Base-by-base conservation (phyloP, 768 basidiomycete species). In the Lactifluus subvellereus region DNA sequence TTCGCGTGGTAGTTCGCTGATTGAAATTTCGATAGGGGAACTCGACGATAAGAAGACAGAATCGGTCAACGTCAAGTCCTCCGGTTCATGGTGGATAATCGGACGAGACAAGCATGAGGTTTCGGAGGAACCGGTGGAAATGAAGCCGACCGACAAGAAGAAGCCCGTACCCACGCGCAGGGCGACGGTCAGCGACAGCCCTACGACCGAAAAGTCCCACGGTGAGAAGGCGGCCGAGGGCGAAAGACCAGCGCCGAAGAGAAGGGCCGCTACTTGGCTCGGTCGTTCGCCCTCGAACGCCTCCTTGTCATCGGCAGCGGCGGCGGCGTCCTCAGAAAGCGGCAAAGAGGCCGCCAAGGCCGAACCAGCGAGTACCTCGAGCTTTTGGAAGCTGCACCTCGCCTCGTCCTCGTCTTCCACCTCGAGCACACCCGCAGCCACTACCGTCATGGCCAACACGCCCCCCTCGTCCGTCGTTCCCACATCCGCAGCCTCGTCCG, bases 1-100 rank as follows among this genome's bases (percentile, higher is more conserved):
- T 18, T n/a, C 27, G 27, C 27, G 27, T 27, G 27, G 27, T 49
- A 6, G 8, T 48, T 6, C 6, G 13, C 22, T 48, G 14, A 48
- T 38, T 61, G 55, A 54, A 20, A 3, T 20, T 45, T 20, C 32
- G 57, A 38, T 65, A 91, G 89, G 89, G 89, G 79, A 82, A 16
- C 84, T 91, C 48, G 88, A 90, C 62, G 66, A 74, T 4, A 71
- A 77, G 56, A 78, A 76, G 65, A 88, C 83, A 4, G 84, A 86
- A 68, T 75, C 85, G 0, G 82, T 88, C 62, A 82, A 84, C 64
- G 79, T 87, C 54, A 80, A 79, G 66, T 76, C 79, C 7, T 76
- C 78, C 14, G 81, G 82, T 37, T 72, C 78, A 55, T 83, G 82
- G 81, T 85, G 83, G 79, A 71, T 80, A 65, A 65, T 73, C 49